Base-by-base conservation (phyloP, 2,329 filamentous ascomycete genomes). In the Aspergillus clavatus region DNA sequence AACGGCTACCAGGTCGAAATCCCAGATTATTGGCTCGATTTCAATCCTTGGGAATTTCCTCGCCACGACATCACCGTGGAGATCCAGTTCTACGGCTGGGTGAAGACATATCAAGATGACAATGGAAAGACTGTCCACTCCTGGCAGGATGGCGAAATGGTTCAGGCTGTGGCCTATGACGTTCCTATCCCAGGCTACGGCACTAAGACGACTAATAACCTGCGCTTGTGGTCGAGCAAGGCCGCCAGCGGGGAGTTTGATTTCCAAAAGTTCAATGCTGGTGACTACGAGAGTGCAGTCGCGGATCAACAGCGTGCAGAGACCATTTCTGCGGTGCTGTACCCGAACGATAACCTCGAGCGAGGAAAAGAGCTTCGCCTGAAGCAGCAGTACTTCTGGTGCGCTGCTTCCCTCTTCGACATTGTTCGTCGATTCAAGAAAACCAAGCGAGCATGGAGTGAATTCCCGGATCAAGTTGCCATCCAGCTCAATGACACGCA, bases 311-410 rank as follows among this genome's bases (percentile, higher is more conserved):
- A 98, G 75, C 86, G 88, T 46, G 93, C 93, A n/a, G 93, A 98
- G 75, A 97, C 91, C 44, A 98, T 98, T 72, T 96, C 90, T 42
- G 91, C 91, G 24, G 93, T 98, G 11, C 73, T 98, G 36, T 98
- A 98, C 65, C 93, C 93, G 48, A 98, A 98, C 62, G 91, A 97
- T 71, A 97, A 95, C 70, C 80, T 98, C 36, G 91, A 97, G 55
- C 82, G 89, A 54, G 93, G 93, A 52, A 98, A 98, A 71, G 93
- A 98, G 75, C 82, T 98, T 52, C 88, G 93, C 43, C 72, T 98
- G 69, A 98, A 98, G 80, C 93, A 98, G 70, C 93, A 98, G 69
- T 98, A 98, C 78, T 98, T 98, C 74, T 98, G 93, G 93, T 95
- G 95, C 62, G 90, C 93, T 42, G 93, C 93, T 12, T 98, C 93